A percentile compares a stretch with the other conserved stretches of the same genome.
These are phyloP conservation scores for Colletotrichum graminicola DNA, from an alignment of 2,329 filamentous ascomycete species.

Conservation along the genomic window DNA sequence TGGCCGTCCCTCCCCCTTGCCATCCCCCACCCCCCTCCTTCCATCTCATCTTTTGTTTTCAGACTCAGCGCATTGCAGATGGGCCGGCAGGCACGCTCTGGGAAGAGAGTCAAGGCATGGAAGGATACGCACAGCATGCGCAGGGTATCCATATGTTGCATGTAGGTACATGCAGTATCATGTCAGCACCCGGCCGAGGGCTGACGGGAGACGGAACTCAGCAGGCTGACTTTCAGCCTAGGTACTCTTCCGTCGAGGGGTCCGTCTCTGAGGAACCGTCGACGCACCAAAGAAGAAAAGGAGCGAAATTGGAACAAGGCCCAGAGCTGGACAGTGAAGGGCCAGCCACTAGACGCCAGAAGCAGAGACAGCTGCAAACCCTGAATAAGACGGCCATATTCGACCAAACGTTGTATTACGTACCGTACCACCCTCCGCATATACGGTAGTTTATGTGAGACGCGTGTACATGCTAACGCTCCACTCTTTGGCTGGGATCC, in stretches of 20 bases:
- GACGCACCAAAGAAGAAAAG: constrained; percentile 13
- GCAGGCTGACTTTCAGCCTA: constrained; percentile 18
- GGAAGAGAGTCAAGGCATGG: neutral
- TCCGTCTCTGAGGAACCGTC: constrained; percentile 7
- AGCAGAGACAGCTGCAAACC: constrained; percentile 21
- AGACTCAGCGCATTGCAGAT: constrained; percentile 7
- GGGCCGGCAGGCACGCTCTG: neutral
- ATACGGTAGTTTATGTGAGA: constrained; percentile 33
- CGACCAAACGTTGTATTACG: neutral
- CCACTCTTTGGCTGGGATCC: constrained; percentile 34
- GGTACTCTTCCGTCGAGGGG: neutral
- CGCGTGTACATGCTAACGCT: constrained; percentile 36
- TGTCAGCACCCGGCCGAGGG: constrained; percentile 25
- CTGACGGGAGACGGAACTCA: constrained; percentile 31
- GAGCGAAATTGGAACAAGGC: constrained; percentile 13
- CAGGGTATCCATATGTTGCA: constrained; percentile 8
- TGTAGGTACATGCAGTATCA: constrained; percentile 3
- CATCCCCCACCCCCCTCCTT: neutral
- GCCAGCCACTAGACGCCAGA: constrained; percentile 4
- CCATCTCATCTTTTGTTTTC: constrained; percentile 13
- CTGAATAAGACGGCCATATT: constrained; percentile 21
- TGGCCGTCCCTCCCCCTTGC: neutral
- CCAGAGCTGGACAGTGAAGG: neutral
- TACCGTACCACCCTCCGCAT: constrained; percentile 22
- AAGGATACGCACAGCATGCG: neutral